Evolutionary conservation across 176 grass and related monocot genomes (phyloP).

Genomic region (Olyra latifolia): DNA sequence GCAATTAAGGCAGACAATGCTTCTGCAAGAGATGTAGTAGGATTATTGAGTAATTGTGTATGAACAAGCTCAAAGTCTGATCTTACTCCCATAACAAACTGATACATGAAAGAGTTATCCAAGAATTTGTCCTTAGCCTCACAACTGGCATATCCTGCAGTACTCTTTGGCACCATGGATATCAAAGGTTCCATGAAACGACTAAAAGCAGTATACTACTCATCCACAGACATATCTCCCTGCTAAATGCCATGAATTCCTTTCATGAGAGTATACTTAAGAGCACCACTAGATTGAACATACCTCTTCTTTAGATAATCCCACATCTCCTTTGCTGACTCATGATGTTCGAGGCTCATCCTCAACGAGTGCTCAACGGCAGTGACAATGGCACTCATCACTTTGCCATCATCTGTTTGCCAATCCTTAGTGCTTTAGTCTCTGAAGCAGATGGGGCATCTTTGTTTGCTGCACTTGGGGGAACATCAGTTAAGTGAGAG

Average conservation of each 20-base stretch:
- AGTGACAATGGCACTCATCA: background rate
- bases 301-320: background rate
- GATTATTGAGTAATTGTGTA: background rate
- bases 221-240: background rate
- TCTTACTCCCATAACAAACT: background rate
- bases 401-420: background rate
- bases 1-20: too few relatives aligned
- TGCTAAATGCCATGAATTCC: background rate
- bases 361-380: background rate
- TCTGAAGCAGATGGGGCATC: background rate
- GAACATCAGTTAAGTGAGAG: background rate
- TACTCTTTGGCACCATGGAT: background rate
- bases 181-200: background rate
- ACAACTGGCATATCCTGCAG: background rate
- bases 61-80: background rate
- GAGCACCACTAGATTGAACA: background rate
- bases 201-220: background rate
- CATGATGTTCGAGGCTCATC: background rate
- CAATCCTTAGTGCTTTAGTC: background rate
- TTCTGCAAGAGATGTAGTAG: background rate
- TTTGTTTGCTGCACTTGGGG: background rate
- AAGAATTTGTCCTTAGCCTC: background rate
- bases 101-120: background rate
- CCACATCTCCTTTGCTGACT: background rate
- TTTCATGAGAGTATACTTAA: background rate